Conservation (phyloP, 768 basidiomycete species). For the Imleria badia region DNA sequence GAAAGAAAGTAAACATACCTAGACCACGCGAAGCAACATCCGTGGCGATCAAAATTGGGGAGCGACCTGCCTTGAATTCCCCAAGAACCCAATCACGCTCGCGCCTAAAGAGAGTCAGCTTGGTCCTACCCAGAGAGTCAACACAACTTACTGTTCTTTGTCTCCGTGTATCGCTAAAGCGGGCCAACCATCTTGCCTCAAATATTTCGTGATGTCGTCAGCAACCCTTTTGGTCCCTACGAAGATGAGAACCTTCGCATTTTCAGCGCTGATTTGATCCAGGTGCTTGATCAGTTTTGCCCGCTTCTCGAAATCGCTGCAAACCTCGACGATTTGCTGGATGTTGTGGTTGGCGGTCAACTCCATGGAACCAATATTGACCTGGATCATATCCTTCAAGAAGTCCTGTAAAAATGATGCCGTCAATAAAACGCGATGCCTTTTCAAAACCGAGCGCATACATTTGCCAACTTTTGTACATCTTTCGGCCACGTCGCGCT, state of each 20-base stretch:
- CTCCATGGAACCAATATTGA: conserved; percentile 99
- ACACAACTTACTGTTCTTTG: conserved; percentile 84
- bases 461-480: conserved; percentile 94
- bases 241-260: conserved; percentile 98
- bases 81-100: conserved; percentile 99
- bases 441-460: conserved; percentile 31
- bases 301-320: conserved; percentile 97
- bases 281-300: conserved; percentile 95
- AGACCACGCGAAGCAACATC: conserved; percentile 99
- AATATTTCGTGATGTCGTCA: conserved; percentile 97
- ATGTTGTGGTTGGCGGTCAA: conserved; percentile 98
- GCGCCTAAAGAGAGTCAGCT: conserved; percentile 47
- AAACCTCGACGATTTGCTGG: conserved; percentile 91
- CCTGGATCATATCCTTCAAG: conserved; percentile 94
- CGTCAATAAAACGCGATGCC: neutral
- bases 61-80: conserved; percentile 98
- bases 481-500: conserved; percentile 99
- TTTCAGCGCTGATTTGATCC: conserved; percentile 93
- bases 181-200: conserved; percentile 99
- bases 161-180: conserved; percentile 99
- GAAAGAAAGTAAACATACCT: conserved; percentile 71
- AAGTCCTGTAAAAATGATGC: conserved; percentile 66
- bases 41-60: conserved; percentile 97
- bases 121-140: neutral
- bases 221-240: conserved; percentile 97